Evolutionary conservation across 768 basidiomycete species (phyloP), one percentile per base, ranked within the genome.

Genomic region (Mycena sanguinolenta): DNA sequence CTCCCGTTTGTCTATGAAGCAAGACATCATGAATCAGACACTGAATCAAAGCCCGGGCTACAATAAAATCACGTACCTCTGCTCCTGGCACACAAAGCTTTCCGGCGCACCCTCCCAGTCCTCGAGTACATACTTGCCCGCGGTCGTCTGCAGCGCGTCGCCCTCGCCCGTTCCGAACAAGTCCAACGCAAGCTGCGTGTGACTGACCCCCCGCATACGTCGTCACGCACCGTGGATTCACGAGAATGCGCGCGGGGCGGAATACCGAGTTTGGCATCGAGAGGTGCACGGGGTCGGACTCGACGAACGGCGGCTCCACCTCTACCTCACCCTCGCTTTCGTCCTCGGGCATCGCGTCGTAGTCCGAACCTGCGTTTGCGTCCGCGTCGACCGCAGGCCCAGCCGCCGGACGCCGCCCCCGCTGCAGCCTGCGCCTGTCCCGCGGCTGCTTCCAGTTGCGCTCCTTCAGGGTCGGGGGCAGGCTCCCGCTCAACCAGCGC

Each of bases 31-130:
- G 44, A 54, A 49, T 54, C 53, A 54, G 73, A 30, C 74, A 28
- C 8, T 58, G 39, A 53, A 55, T 16, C 8, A 3, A 39, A 12
- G 39, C 39, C 3, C 14, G 67, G 55, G 27, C 27, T 66, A n/a
- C n/a, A n/a, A 63, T 14, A 68, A 32, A 25, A 46, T n/a, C 70
- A 77, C 89, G 57, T 63, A 93, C 93, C 87, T 88, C 79, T 95
- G 95, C 80, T 99, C 98, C 82, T 99, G 98, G 77, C 98, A 99
- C 8, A 98, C 97, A 81, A 98, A 99, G 72, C 93, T 95, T 78
- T 98, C 97, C 0, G 98, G 98, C 7, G 98, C 95, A 30, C 95
- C 94, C 63, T 95, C 93, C 97, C 97, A 99, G 77, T 98, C 95
- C 54, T 96, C 95, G 61, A 99, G 80, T 0, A 94, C 87, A 80